A percentile compares a stretch with the other conserved stretches of the same genome.
phyloP scores from a whole-genome alignment of 2,329 filamentous ascomycete genomes.

The Exophiala alcalophila region DNA sequence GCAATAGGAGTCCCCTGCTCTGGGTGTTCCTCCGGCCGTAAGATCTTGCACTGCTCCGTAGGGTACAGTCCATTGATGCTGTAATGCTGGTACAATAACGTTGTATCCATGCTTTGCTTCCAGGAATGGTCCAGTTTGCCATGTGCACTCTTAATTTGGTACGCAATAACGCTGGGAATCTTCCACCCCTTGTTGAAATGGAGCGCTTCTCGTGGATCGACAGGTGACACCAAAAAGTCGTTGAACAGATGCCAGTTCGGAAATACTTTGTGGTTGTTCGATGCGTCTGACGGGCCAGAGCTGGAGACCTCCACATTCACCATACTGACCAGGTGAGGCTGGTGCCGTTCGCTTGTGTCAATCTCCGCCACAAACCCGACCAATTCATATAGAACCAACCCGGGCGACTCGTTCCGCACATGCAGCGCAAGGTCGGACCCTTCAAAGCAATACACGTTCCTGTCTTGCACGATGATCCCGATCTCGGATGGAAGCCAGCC shows the following conservation, averaged over 20 bases:
- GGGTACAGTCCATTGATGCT: conserved; percentile 46
- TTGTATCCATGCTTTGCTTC: conserved; percentile 80
- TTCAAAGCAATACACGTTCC: conserved; percentile 93
- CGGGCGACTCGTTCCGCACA: conserved; percentile 72
- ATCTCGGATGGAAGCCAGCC: conserved; percentile 94
- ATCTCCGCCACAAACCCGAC: conserved; percentile 89
- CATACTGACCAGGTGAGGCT: conserved; percentile 85
- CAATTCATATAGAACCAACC: conserved; percentile 84
- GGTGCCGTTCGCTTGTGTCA: conserved; percentile 78
- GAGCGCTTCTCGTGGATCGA: conserved; percentile 78
- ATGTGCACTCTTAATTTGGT: conserved; percentile 76
- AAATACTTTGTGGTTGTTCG: conserved; percentile 54
- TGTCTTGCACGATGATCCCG: conserved; percentile 82
- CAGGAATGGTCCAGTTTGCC: conserved; percentile 82
- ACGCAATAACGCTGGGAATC: conserved; percentile 80
- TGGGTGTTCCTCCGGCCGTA: conserved; percentile 60
- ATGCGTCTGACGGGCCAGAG: conserved; percentile 62
- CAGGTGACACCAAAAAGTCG: conserved; percentile 83
- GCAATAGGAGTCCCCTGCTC: conserved; percentile 73
- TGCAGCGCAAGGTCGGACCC: conserved; percentile 82
- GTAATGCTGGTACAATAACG: conserved; percentile 75
- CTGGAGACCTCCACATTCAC: conserved; percentile 67
- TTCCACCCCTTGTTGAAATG: conserved; percentile 92
- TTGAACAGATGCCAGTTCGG: conserved; percentile 89
- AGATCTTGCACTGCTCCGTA: conserved; percentile 37